Base-by-base conservation (phyloP, 345 rosid genomes). In the Euclidium syriacum region DNA sequence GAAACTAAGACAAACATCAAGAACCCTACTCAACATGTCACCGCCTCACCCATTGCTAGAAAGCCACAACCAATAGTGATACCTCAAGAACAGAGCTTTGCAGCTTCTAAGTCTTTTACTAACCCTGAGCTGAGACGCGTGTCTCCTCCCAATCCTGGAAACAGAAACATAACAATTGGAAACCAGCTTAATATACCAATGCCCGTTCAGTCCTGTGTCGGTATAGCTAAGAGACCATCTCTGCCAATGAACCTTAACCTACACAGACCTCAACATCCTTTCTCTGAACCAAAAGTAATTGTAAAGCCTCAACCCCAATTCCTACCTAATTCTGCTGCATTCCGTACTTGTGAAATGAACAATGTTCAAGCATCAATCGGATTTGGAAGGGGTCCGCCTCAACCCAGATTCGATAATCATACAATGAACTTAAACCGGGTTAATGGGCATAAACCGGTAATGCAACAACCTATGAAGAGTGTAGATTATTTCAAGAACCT, bases 401-500 rank as follows among this genome's bases (percentile, higher is more conserved):
- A 62, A 34, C 40, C 75, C 10, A 20, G 71, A 12, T 35, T 70
- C 2, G 33, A 50, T 35, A 40, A 55, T 39, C 65, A 59, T 63
- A 56, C 65, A 23, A 5, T 25, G 18, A 71, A 64, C 42, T 52
- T 47, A 0, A 65, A 51, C 40, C 36, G 50, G 62, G 66, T 15
- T 32, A 26, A 30, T 29, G 65, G 42, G 47, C 51, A 10, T 72
- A 67, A 11, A 43, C 56, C 10, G 39, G 52, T 32, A 47, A 46
- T 30, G 19, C 76, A 50, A 72, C 76, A 50, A 72, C 68, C 63
- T 3, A 10, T 52, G 75, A 84, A 70, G 77, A 79, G 79, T 65
- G 3, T 55, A 35, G 58, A 68, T 75, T 80, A 85, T 75, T 41
- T 78, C 71, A 85, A 85, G 76, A 76, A 81, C 34, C 83, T 90